A percentile compares a stretch with the other conserved stretches of the same genome.
These are phyloP conservation scores for Warburgia ugandensis DNA, from an alignment of 164 flowering plant genomes.

Conservation along the genomic window DNA sequence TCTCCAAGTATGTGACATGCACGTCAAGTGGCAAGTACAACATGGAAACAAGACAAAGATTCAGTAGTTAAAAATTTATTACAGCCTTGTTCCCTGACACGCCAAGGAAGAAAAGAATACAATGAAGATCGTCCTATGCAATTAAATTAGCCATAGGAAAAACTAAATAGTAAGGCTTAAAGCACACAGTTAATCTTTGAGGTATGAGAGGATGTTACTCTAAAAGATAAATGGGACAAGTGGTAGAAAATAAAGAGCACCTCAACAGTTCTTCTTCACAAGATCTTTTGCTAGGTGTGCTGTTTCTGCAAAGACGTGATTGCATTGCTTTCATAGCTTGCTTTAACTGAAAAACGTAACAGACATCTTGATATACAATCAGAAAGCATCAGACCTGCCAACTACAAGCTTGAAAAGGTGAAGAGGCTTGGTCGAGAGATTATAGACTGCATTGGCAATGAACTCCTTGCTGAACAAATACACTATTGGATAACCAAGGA, in stretches of 20 bases:
- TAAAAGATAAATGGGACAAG: background rate
- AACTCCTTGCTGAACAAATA: conserved; percentile 69
- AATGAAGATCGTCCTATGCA: too few species aligned
- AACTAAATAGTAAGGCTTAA: too few species aligned
- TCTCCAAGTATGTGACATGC: too few species aligned
- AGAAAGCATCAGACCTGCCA: conserved; percentile 42
- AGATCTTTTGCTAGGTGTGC: conserved; percentile 22
- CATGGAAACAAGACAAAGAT: too few species aligned
- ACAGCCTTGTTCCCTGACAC: too few species aligned
- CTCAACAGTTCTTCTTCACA: conserved; percentile 65
- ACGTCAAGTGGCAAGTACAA: too few species aligned
- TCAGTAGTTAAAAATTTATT: too few species aligned
- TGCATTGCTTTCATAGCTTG: background rate
- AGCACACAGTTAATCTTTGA: background rate
- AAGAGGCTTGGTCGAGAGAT: conserved; percentile 75
- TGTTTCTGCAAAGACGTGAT: conserved; percentile 32
- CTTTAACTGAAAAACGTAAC: background rate
- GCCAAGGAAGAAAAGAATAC: too few species aligned
- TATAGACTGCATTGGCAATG: conserved; percentile 56
- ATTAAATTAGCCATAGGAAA: too few species aligned
- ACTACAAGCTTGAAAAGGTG: conserved; percentile 49
- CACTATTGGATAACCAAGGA: conserved; percentile 85
- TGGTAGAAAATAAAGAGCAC: conserved; percentile 19
- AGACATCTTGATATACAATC: background rate
- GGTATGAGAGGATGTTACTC: background rate